Evolutionary conservation across 495 filamentous ascomycete genomes (phyloP).

Genomic region (Podospora didyma): DNA sequence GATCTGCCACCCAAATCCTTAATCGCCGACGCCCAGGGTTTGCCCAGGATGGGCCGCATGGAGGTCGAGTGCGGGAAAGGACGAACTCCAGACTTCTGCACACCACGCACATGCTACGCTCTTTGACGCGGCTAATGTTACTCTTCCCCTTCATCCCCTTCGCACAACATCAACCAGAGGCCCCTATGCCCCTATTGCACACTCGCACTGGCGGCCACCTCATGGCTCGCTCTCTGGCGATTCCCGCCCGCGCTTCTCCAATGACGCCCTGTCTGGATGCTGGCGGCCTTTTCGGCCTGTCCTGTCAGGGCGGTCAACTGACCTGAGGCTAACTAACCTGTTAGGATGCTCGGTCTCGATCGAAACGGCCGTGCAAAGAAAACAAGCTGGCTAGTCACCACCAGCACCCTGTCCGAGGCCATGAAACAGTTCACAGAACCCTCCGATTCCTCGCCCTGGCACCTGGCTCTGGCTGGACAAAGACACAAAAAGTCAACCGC

Average conservation of each 20-base stretch:
- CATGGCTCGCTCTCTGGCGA: too few relatives aligned
- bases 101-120: too few relatives aligned
- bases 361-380: slow-evolving; percentile 12
- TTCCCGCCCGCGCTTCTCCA: too few relatives aligned
- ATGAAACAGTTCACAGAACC: slow-evolving; percentile 13
- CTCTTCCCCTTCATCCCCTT: not conserved
- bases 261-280: too few relatives aligned
- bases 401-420: not conserved
- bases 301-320: not conserved
- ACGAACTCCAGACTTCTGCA: not conserved
- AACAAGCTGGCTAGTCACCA: slow-evolving; percentile 5
- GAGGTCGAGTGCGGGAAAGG: too few relatives aligned
- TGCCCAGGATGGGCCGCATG: slow-evolving; percentile 4
- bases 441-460: not conserved
- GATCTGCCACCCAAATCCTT: too few relatives aligned
- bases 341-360: slow-evolving; percentile 2
- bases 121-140: not conserved
- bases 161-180: not conserved
- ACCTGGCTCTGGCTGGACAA: not conserved
- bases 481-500: not conserved
- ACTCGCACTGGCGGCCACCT: too few relatives aligned
- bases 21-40: too few relatives aligned
- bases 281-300: not conserved
- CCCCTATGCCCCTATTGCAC: not conserved
- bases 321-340: not conserved